Base-by-base conservation (phyloP, 139 green algal species). In the Micromonas commoda region DNA sequence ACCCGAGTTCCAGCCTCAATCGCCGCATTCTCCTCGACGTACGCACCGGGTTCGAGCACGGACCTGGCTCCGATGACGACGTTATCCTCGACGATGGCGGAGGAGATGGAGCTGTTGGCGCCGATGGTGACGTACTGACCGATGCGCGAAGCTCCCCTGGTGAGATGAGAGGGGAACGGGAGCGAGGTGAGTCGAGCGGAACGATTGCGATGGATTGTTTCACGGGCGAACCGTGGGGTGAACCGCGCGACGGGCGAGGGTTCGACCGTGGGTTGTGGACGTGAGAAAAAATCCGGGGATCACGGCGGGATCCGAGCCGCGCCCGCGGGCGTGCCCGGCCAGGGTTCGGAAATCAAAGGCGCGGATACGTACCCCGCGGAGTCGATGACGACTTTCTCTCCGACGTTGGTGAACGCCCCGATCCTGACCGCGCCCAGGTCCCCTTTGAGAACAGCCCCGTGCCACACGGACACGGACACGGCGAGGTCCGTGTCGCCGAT, bases 401-500 rank as follows among this genome's bases (percentile, higher is more conserved):
- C 88, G 60, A 98, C 91, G 83, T 92, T 96, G 71, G 88, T 94
- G 77, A 89, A 91, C 33, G 85, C 78, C 6, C 92, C 93, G 1
- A 98, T 80, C 0, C 57, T 77, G 35, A 98, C 93, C 75, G 74
- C 79, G 83, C 97, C 97, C 20, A 98, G 92, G 77, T 98, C 94
- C 16, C 92, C 94, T 82, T 94, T 73, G 23, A 98, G 69, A 0
- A 97, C 84, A 0, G 91, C 87, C 0, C 90, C 90, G 82, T 98
- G 97, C 92, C 92, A 97, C 5, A 98, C 84, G 2, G 89, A 93
- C 0, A 86, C 88, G 4, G 84, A 82, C 16, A 87, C 82, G 31
- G 92, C 90, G 20, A 98, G 77, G 9, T 82, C 92, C 2, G 98
- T 94, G 73, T 97, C 87, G n/a, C 94, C 94, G 24, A 97, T 87